Evolutionary conservation across 768 basidiomycete species (phyloP), one percentile per base, ranked within the genome.

Genomic region (Clathrus columnatus): DNA sequence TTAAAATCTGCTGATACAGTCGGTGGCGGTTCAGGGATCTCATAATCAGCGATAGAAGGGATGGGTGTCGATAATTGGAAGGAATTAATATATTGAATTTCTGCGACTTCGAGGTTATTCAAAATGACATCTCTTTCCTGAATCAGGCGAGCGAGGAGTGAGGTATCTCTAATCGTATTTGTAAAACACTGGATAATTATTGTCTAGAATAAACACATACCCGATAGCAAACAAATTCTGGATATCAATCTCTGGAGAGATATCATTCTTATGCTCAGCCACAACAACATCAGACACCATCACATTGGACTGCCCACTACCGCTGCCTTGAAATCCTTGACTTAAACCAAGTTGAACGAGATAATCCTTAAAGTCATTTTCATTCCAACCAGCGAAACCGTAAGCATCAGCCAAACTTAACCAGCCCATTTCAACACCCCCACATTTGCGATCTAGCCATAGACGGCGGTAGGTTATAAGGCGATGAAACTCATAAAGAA

Each of bases 81-180:
- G 4, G 84, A 89, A 54, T 75, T 74, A 59, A 88, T 87, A 62
- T 89, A 92, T 62, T 76, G 79, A 10, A 84, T 80, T 70, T 90
- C 88, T 10, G 87, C 86, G 51, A 84, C 79, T 70, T 91, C 88
- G 7, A 91, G 74, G 58, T 85, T 82, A 60, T 87, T 83, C n/a
- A 91, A 68, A 20, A 89, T 80, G 62, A 79, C 76, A 59, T 89
- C 87, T 26, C 89, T 76, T 64, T 89, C 83, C 44, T 82, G 80
- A 43, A 91, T 85, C 26, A 91, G 77, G 5, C 79, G 60, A 0
- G 82, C 79, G n/a, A 91, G 71, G 3, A 73, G 73, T 14, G 77
- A 75, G 0, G 86, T 90, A 62, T 89, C 84, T 23, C 87, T 91
- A 57, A n/a, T n/a, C n/a, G 7, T 23, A 5, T 14, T 20, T 26